Evolutionary conservation across 768 basidiomycete species (phyloP), one percentile per base, ranked within the genome.

Genomic region (Tylopilus plumbeoviolaceoides): DNA sequence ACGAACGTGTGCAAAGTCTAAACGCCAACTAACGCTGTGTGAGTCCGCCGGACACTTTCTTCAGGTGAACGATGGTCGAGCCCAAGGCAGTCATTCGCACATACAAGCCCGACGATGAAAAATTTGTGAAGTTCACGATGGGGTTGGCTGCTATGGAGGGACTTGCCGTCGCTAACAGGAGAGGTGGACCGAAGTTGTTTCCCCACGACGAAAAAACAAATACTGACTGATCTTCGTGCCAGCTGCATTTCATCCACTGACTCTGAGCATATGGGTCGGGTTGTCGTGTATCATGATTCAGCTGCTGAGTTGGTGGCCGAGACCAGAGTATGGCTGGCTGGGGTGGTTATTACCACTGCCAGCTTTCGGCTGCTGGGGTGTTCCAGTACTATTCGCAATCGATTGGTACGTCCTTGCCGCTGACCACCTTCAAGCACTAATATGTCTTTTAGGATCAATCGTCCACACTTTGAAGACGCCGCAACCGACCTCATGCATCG

Each of bases 231-330:
- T 18, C 11, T 20, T 33, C 9, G 28, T 36, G 14, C 33, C 30
- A 59, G 58, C 60, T 84, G 84, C 74, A 30, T 83, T 81, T 59
- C 78, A 88, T 60, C 85, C 85, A 12, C 18, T 86, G n/a, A 75
- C 75, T 3, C 57, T 91, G 39, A 74, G 76, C 38, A 40, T 80
- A 20, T 91, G 89, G 89, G 55, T 84, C 6, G 78, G 69, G 8
- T 51, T 87, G 25, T 81, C 87, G 11, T 76, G 74, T 57, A 63
- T 77, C 5, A 79, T 89, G 67, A 68, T 87, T 33, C 73, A 84
- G 51, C 72, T 72, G 44, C 75, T 88, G 77, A 47, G 75, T 18
- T 85, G 83, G 85, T 89, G 85, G 87, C 89, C 89, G 1, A 70
- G 73, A 18, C 61, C 67, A 12, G 61, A 72, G 12, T 60, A 72